phyloP scores from a whole-genome alignment of 2,329 filamentous ascomycete species.

The Cladophialophora carrionii region DNA sequence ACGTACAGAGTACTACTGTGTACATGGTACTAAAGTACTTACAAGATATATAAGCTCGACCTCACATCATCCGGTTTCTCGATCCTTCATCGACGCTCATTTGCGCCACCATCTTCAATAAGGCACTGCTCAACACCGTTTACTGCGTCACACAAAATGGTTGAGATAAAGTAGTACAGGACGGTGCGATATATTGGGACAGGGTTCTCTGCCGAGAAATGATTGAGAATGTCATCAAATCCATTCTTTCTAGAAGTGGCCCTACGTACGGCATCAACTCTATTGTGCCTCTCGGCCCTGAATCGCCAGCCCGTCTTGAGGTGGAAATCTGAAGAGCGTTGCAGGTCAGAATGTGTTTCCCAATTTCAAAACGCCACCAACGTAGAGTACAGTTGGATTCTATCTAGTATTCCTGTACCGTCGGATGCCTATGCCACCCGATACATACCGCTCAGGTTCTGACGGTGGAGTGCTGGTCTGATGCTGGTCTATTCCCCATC shows the following conservation, averaged over 20 bases:
- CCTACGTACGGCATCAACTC: slow-evolving; percentile 52
- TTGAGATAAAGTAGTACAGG: slow-evolving; percentile 12
- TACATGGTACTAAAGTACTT: too few species aligned
- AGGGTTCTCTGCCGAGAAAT: slow-evolving; percentile 21
- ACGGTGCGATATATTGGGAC: slow-evolving; percentile 8
- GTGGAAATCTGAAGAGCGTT: slow-evolving; percentile 46
- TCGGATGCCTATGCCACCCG: too few species aligned
- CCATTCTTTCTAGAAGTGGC: slow-evolving; percentile 58
- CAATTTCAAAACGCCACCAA: slow-evolving; percentile 15
- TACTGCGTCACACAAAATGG: slow-evolving; percentile 12
- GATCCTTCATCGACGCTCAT: slow-evolving; percentile 14
- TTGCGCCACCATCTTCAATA: background rate
- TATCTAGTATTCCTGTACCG: too few species aligned
- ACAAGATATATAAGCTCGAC: too few species aligned
- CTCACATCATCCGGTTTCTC: slow-evolving; percentile 10
- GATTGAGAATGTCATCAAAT: slow-evolving; percentile 46
- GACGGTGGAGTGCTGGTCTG: too few species aligned
- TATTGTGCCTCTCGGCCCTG: slow-evolving; percentile 52
- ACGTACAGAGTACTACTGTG: too few species aligned
- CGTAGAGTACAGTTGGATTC: too few species aligned
- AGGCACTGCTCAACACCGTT: slow-evolving; percentile 6
- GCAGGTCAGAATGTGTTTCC: slow-evolving; percentile 45
- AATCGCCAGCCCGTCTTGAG: slow-evolving; percentile 52
- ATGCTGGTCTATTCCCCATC: too few species aligned
- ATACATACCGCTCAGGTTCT: too few species aligned